Evolutionary conservation across 495 filamentous ascomycete species (phyloP), one percentile per base, ranked within the genome.

Genomic region (Podospora sp.): DNA sequence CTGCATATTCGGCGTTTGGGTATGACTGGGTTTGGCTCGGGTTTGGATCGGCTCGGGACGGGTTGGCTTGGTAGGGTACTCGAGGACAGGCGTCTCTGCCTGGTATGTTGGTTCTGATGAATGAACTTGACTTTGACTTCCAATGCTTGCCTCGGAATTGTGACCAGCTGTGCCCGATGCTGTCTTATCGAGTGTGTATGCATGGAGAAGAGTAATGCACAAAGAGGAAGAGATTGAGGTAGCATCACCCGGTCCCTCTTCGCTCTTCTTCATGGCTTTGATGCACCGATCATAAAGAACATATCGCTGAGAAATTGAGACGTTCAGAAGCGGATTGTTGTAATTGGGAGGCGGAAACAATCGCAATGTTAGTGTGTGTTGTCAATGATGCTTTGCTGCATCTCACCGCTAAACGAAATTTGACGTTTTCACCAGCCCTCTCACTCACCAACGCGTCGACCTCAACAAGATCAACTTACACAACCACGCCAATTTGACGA

Each of bases 31-130:
- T 59, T 22, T 62, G 18, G 11, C 33, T 68, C 18, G 27, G 63
- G 65, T 49, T 59, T 67, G 67, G 35, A 53, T 65, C 59, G 53
- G 61, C 65, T 70, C 57, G 56, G 29, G 59, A 14, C 59, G 65
- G 46, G 60, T 68, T 60, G 21, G 52, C 20, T 55, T 20, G 52
- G 7, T 55, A 12, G 24, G 24, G 21, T 22, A 3, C n/a, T 22
- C 6, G 14, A 26, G 20, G 52, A 55, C 52, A n/a, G 29, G 8
- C 8, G 29, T 33, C 29, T 33, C 4, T 3, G 29, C 29, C 29
- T 33, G 29, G 8, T 33, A 33, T 33, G 29, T 46, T 46, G 40
- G 9, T 46, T 46, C 40, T 46, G 40, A 46, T 46, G 40, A 20
- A 4, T 7, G 27, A 58, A 16, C 33, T 49, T 46, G 53, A 40